Base-by-base conservation (phyloP, 441 rosid species). In the Geranium incanum region DNA sequence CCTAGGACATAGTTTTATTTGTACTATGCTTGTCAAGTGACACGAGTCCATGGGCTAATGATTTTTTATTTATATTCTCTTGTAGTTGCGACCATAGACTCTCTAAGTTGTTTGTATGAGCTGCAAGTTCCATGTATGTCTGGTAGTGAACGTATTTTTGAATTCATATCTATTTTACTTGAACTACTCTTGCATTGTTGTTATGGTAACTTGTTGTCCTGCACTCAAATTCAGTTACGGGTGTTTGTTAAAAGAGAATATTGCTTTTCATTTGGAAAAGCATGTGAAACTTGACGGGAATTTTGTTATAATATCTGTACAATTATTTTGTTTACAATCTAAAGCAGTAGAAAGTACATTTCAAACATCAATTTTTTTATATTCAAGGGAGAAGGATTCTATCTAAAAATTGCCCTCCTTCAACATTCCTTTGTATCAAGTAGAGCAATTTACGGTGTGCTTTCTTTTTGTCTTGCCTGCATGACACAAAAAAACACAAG, bases 391-490 rank as follows among this genome's bases (percentile, higher is more conserved):
- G 66, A 72, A 43, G 72, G 48, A 74, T 65, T 69, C 19, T 73
- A 63, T 1, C 43, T 52, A 37, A 55, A 55, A 37, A 21, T 19
- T 23, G 8, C 57, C 62, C 70, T 55, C 19, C 57, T 67, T 69
- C 70, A 69, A 55, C 63, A 28, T 69, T 12, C 55, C 71, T 67
- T 63, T 70, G 36, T 64, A 73, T 83, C 74, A 81, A 67, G 66
- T 78, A 18, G 77, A 71, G 79, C 95, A 87, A 71, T 82, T 86
- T 33, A 52, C 36, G 7, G 76, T 73, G 74, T 91, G 92, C 78
- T 74, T 85, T 83, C 75, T 78, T n/a, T 79, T 86, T 79, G 83
- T 83, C 76, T 84, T 88, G 67, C 98, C 97, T 93, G 88, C 84
- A 83, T 68, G 72, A 66, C 50, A 9, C 48, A 43, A 39, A n/a